Base-by-base conservation (phyloP, 345 rosid species). In the Linum trigynum region DNA sequence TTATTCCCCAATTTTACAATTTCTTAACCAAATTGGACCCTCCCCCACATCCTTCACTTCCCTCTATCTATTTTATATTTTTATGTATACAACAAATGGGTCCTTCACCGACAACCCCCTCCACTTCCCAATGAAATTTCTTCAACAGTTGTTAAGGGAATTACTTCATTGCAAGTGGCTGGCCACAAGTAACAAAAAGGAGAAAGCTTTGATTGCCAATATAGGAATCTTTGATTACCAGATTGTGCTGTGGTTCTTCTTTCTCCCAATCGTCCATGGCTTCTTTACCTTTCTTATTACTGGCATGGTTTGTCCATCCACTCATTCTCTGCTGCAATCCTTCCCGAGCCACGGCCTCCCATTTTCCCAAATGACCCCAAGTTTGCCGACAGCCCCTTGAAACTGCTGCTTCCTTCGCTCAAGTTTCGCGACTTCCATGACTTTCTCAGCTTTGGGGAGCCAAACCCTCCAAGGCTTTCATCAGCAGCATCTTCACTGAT, bases 341-440 rank as follows among this genome's bases (percentile, higher is more conserved):
- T 83, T 55, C 90, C 97, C 0, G 97, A 86, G 62, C 90, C 80
- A 7, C 86, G 85, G 55, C 92, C 86, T 1, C 84, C 85, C 72
- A 83, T 84, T 71, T 77, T 90, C 2, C 90, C 84, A 35, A 84
- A 84, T 38, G 97, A 76, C 16, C 91, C 83, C 5, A 85, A 48
- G 53, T 48, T 79, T 35, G 82, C 69, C 5, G 98, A 77, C 69
- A 94, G 64, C 39, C 97, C 83, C 85, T 85, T 91, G 82, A 95
- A 89, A 78, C 95, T 95, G 80, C 95, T 85, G 80, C 97, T 94
- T 71, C 88, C 99, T 81, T 94, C 99, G 0, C 82, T 79, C 53
- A 83, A 80, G 80, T 86, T 90, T 65, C 77, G 70, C 0, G 95
- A 86, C 84, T 57, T 84, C 76, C 97, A 81, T 0, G 78, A 69